Conservation (phyloP, 23 red algal genomes). For the Chondrus crispus region DNA sequence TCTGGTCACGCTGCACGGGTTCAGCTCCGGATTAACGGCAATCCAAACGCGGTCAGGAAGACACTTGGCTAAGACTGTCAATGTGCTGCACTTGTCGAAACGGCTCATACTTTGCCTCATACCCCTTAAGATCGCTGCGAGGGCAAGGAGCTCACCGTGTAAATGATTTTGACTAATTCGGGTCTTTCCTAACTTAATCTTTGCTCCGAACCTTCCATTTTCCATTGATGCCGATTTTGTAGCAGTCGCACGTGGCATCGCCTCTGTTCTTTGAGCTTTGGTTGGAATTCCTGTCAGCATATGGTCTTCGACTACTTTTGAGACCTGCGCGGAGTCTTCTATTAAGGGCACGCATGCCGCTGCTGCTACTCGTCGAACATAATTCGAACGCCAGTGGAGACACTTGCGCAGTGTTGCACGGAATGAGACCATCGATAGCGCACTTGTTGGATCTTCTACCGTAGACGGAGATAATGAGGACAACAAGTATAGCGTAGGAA, state of each 20-base stretch:
- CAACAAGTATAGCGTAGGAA: conserved; percentile 44
- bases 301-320: not conserved
- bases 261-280: not conserved
- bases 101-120: not conserved
- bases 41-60: conserved; percentile 40
- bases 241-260: not conserved
- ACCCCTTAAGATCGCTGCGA: conserved; percentile 17
- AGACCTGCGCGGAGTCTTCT: not conserved
- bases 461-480: conserved; percentile 24
- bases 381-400: conserved; percentile 40
- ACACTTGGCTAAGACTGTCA: not conserved
- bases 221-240: not conserved
- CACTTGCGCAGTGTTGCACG: conserved; percentile 17
- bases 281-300: not conserved
- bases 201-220: not conserved
- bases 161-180: conserved; percentile 47
- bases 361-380: conserved; percentile 45
- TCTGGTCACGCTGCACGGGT: conserved; percentile 37
- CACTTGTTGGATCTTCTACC: conserved; percentile 17
- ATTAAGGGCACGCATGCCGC: conserved; percentile 41
- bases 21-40: not conserved
- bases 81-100: not conserved
- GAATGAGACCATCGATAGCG: conserved; percentile 47
- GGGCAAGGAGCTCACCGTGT: conserved; percentile 39
- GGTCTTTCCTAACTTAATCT: not conserved